Conservation (phyloP, 805 yeast species). For the Candida namnaoensis region DNA sequence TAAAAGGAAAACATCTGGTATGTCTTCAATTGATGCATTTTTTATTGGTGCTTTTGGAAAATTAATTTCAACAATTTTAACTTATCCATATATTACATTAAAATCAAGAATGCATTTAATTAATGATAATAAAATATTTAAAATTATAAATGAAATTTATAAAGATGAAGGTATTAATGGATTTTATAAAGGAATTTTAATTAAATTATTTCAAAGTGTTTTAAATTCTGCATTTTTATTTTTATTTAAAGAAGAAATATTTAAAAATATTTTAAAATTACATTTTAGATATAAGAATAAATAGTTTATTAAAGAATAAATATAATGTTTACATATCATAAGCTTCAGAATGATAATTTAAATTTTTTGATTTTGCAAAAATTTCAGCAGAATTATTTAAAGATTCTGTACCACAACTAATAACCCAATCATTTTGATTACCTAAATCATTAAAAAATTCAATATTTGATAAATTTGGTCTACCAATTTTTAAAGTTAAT, state of each 20-base stretch:
- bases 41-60: slow-evolving; percentile 86
- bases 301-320: no score
- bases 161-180: slow-evolving; percentile 66
- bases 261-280: slow-evolving; percentile 45
- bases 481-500: slow-evolving; percentile 16
- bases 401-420: slow-evolving; percentile 50
- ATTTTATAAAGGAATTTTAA: slow-evolving; percentile 72
- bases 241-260: slow-evolving; percentile 82
- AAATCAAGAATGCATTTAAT: slow-evolving; percentile 82
- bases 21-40: slow-evolving; percentile 72
- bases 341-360: slow-evolving; percentile 34
- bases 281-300: no score
- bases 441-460: slow-evolving; percentile 4
- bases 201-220: slow-evolving; percentile 78
- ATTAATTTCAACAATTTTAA: slow-evolving; percentile 76
- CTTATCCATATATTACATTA: slow-evolving; percentile 88
- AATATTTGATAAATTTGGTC: slow-evolving; percentile 32
- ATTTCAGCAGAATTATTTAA: slow-evolving; percentile 30
- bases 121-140: slow-evolving; percentile 21
- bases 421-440: slow-evolving; percentile 35
- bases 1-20: slow-evolving; percentile 35
- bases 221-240: slow-evolving; percentile 85
- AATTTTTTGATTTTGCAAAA: slow-evolving; percentile 27
- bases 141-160: slow-evolving; percentile 45
- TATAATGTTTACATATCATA: slow-evolving; percentile 22